Evolutionary conservation across 139 green algal genomes (phyloP).

Genomic region (Edaphochlamys debaryana): DNA sequence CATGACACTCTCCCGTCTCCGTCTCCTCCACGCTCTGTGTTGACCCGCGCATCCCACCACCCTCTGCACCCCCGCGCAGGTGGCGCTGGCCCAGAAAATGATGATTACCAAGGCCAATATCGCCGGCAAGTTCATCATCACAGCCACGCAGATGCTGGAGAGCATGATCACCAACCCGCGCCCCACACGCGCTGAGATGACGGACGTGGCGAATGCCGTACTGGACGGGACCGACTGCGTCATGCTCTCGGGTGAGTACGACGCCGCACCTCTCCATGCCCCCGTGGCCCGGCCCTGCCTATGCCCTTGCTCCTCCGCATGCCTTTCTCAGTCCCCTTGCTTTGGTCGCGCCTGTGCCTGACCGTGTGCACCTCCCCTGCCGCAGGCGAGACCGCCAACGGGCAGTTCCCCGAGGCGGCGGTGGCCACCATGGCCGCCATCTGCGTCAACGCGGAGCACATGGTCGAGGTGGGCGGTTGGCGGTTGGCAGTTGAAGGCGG

Average conservation of each 20-base stretch:
- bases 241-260: slow-evolving; percentile 72
- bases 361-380: too few species aligned
- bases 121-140: slow-evolving; percentile 68
- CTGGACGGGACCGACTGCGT: slow-evolving; percentile 82
- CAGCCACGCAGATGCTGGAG: slow-evolving; percentile 60
- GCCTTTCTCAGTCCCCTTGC: too few species aligned
- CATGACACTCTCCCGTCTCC: not conserved
- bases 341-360: too few species aligned
- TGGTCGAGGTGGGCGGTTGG: slow-evolving; percentile 55
- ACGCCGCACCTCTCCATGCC: too few species aligned
- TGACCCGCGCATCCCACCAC: too few species aligned
- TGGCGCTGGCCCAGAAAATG: slow-evolving; percentile 72
- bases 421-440: slow-evolving; percentile 81
- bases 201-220: slow-evolving; percentile 84
- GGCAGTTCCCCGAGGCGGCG: slow-evolving; percentile 69
- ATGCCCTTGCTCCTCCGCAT: too few species aligned
- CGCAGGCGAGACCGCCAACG: slow-evolving; percentile 78
- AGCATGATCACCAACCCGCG: slow-evolving; percentile 69
- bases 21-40: not conserved
- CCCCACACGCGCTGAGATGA: slow-evolving; percentile 81
- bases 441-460: slow-evolving; percentile 75
- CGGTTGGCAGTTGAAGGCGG: too few species aligned
- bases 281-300: too few species aligned
- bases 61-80: too few species aligned
- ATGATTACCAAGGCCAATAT: slow-evolving; percentile 78